Evolutionary conservation across 495 filamentous ascomycete species (phyloP).

Genomic region (Penicillium manginii): DNA sequence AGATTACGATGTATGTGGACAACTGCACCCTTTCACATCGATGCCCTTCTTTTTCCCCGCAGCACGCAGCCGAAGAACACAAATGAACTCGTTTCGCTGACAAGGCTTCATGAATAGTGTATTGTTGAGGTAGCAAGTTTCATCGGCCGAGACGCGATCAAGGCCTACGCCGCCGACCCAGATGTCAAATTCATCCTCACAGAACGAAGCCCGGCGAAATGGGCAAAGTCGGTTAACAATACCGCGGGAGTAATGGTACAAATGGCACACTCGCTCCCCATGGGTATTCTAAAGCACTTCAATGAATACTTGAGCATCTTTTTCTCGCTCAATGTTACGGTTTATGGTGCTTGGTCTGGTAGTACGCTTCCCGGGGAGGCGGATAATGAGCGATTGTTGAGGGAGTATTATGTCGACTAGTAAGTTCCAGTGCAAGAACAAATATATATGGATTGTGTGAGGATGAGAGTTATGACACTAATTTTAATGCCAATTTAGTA

Average conservation of each 20-base stretch:
- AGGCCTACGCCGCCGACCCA: slow-evolving; percentile 20
- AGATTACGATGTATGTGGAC: slow-evolving; percentile 24
- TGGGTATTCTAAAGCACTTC: slow-evolving; percentile 25
- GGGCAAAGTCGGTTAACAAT: slow-evolving; percentile 28
- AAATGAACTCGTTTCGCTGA: too few species aligned
- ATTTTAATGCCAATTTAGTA: slow-evolving; percentile 8
- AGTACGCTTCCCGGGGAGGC: slow-evolving; percentile 5
- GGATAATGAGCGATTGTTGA: slow-evolving; percentile 11
- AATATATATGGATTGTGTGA: too few species aligned
- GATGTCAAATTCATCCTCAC: slow-evolving; percentile 33
- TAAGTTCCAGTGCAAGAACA: too few species aligned
- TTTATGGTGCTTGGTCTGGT: slow-evolving; percentile 13
- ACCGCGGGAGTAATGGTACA: slow-evolving; percentile 10
- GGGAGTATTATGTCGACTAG: slow-evolving; percentile 25
- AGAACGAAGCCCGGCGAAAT: slow-evolving; percentile 24
- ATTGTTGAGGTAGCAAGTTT: slow-evolving; percentile 27
- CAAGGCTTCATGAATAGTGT: slow-evolving; percentile 12
- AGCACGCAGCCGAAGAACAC: too few species aligned
- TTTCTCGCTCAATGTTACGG: slow-evolving; percentile 13
- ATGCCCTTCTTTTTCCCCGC: too few species aligned
- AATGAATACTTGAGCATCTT: slow-evolving; percentile 18
- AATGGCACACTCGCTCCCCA: slow-evolving; percentile 15
- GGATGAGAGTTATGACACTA: not conserved
- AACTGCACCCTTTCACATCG: not conserved
- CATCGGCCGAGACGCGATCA: slow-evolving; percentile 14